These are phyloP conservation scores for Torulaspora quercuum DNA, from an alignment of 805 yeast species.

Conservation along the genomic window DNA sequence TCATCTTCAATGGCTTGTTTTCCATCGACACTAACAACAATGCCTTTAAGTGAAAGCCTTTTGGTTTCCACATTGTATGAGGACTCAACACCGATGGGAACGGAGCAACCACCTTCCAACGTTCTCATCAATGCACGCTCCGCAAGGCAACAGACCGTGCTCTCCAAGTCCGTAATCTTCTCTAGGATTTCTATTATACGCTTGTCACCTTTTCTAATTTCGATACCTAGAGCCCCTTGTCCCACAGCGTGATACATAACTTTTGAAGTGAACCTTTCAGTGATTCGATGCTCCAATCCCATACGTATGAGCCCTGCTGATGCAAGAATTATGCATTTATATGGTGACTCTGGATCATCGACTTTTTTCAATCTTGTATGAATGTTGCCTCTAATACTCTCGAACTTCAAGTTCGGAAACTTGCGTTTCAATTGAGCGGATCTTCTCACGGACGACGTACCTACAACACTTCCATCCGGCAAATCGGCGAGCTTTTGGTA, in stretches of 20 bases:
- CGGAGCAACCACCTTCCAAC: conserved; percentile 96
- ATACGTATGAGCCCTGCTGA: conserved; percentile 85
- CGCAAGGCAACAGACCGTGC: conserved; percentile 76
- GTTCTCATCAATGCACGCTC: conserved; percentile 84
- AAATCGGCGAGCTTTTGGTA: conserved; percentile 66
- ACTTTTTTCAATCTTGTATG: conserved; percentile 79
- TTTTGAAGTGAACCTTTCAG: conserved; percentile 63
- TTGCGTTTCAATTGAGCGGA: conserved; percentile 82
- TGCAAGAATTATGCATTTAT: conserved; percentile 77
- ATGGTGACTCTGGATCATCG: conserved; percentile 65
- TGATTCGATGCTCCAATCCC: conserved; percentile 70
- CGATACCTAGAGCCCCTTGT: conserved; percentile 97
- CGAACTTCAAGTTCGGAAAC: conserved; percentile 73
- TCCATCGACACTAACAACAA: conserved; percentile 87
- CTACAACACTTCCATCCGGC: conserved; percentile 83
- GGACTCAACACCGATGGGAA: conserved; percentile 90
- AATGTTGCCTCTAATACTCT: conserved; percentile 80
- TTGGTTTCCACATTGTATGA: conserved; percentile 46
- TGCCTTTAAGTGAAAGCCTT: conserved; percentile 55
- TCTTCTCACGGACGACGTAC: conserved; percentile 91
- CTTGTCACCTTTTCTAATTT: conserved; percentile 69
- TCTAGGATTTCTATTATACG: conserved; percentile 56
- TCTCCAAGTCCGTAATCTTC: conserved; percentile 59
- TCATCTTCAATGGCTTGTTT: conserved; percentile 58
- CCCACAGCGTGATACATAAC: conserved; percentile 96